These are phyloP conservation scores for Penicillium dipodomyicola DNA, from an alignment of 495 filamentous ascomycete genomes.

Conservation along the genomic window DNA sequence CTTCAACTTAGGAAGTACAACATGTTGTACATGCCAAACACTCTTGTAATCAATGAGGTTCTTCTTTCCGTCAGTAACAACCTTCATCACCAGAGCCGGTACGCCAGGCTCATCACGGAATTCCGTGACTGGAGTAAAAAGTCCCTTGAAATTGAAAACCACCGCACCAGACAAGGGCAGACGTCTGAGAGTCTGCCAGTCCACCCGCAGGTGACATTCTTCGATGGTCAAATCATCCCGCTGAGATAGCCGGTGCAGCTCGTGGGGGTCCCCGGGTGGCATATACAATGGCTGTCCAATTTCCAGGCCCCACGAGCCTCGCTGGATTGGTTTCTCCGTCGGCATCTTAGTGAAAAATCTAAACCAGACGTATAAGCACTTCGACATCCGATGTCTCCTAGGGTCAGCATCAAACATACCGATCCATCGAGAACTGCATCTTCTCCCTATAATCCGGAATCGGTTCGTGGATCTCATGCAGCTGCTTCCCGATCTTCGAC, in stretches of 20 bases:
- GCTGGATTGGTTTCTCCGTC: conserved; percentile 73
- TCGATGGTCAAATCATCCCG: conserved; percentile 53
- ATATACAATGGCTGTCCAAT: conserved; percentile 75
- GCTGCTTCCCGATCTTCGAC: conserved; percentile 68
- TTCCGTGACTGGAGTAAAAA: conserved; percentile 75
- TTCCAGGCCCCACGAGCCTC: conserved; percentile 86
- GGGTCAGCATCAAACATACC: conserved; percentile 39
- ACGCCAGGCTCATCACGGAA: conserved; percentile 74
- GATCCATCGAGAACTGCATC: conserved; percentile 87
- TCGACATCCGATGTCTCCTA: no score
- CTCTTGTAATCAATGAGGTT: conserved; percentile 79
- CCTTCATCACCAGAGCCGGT: conserved; percentile 63
- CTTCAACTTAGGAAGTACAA: conserved; percentile 66
- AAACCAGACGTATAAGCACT: not conserved
- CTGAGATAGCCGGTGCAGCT: conserved; percentile 54
- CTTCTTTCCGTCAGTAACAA: conserved; percentile 71
- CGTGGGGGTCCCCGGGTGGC: conserved; percentile 71
- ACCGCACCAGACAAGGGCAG: conserved; percentile 73
- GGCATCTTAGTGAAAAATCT: conserved; percentile 82
- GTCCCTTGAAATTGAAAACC: conserved; percentile 88
- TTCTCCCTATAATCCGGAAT: conserved; percentile 90
- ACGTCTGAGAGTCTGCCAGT: conserved; percentile 87
- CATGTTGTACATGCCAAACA: conserved; percentile 80
- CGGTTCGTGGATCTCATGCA: conserved; percentile 72
- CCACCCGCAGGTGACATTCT: conserved; percentile 73